Evolutionary conservation across 768 basidiomycete species (phyloP).

Genomic region (Lactifluus subvellereus): DNA sequence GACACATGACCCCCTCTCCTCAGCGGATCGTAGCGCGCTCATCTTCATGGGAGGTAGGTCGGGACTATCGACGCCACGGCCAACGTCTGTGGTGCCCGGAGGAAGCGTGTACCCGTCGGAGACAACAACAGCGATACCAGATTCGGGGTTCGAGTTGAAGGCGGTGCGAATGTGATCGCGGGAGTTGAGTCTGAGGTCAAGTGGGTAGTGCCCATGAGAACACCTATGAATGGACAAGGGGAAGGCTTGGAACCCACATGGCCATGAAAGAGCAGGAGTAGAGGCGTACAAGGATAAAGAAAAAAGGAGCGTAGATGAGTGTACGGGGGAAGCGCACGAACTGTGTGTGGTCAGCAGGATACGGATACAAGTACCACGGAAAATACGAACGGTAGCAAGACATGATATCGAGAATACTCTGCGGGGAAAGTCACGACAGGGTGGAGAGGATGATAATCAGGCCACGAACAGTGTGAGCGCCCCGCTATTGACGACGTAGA

Average conservation of each 20-base stretch:
- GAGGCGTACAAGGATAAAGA: background rate
- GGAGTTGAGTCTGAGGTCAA: background rate
- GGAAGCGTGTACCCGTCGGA: no score
- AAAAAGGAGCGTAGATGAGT: slow-evolving; percentile 8
- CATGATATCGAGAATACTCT: slow-evolving; percentile 1
- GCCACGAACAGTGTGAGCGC: background rate
- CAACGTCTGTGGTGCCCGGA: background rate
- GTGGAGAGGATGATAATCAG: background rate
- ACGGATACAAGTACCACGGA: background rate
- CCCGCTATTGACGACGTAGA: slow-evolving; percentile 7
- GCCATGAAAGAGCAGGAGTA: slow-evolving; percentile 6
- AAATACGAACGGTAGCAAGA: background rate
- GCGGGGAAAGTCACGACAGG: background rate
- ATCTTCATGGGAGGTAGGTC: background rate
- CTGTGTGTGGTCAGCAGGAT: background rate
- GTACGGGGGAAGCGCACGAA: background rate
- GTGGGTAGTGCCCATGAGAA: background rate
- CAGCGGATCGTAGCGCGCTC: background rate
- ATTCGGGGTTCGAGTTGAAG: background rate
- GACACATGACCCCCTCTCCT: background rate
- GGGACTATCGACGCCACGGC: background rate
- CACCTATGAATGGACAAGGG: background rate
- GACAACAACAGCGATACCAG: no score
- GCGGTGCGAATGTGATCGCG: slow-evolving; percentile 1
- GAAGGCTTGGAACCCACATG: background rate